Evolutionary conservation across 148 eudicot species (phyloP), one percentile per base, ranked within the genome.

Genomic region (Rhododendron molle): DNA sequence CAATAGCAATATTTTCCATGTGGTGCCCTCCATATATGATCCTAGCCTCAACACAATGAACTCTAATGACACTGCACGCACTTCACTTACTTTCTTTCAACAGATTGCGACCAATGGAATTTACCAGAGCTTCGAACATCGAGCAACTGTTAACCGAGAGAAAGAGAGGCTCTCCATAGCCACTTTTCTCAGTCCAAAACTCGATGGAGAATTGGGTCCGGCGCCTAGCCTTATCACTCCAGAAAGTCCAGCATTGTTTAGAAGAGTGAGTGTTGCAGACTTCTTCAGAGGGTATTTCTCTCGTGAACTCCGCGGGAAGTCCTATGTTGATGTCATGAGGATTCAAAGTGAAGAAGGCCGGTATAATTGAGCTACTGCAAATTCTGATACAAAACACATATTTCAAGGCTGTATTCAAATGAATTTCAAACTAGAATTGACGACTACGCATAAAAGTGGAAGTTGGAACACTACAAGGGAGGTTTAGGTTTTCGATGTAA

Each of bases 131-230:
- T 36, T 74, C 8, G 78, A 74, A 74, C 78, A 74, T 74, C 78
- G 78, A 36, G 78, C 78, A 16, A 38, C 78, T 74, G 78, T 74
- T 7, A 36, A 74, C 78, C 40, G n/a, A 4, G 81, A 83, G 21
- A 91, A 90, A 56, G 93, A 89, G 74, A 90, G 95, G 87, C 62
- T 90, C 26, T 91, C 95, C 12, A 74, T 91, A 26, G 95, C 91
- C 23, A 87, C 91, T 58, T 93, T 93, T 58, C 69, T 83, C 21
- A 81, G 52, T 15, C 86, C 92, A 0, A 86, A 87, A 15, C 1
- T 78, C 23, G 88, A 88, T 12, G 85, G 38, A 23, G 88, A 90
- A 34, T 50, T 93, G 16, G 90, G 91, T 36, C 95, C 92, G 0
- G 82, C 88, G 3, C 86, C 87, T 6, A 88, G 87, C 84, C 84